Conservation (phyloP, 352 stramenopile species). For the Pythium scleroteichum region DNA sequence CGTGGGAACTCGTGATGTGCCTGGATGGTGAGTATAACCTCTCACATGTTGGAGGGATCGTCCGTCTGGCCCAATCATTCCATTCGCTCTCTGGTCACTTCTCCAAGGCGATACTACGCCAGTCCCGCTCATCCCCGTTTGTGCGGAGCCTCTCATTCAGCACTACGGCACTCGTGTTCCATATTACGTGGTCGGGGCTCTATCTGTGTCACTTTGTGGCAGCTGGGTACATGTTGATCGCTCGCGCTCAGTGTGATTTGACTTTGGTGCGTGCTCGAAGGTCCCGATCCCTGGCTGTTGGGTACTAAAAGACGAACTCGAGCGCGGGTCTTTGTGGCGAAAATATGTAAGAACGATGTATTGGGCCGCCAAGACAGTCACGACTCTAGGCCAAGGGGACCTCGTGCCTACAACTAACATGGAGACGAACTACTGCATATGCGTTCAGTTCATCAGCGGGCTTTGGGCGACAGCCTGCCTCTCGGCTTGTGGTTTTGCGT, state of each 20-base stretch:
- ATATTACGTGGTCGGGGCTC: conserved; percentile 45
- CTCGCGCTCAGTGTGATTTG: conserved; percentile 29
- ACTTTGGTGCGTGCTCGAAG: conserved; percentile 20
- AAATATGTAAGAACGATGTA: conserved; percentile 65
- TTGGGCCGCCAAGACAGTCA: conserved; percentile 70
- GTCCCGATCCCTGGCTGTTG: conserved; percentile 39
- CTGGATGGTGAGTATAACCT: conserved; percentile 32
- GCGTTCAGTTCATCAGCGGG: conserved; percentile 62
- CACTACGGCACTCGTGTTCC: conserved; percentile 33
- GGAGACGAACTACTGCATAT: conserved; percentile 64
- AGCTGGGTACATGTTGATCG: conserved; percentile 63
- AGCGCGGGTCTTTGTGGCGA: conserved; percentile 39
- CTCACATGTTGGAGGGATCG: conserved; percentile 40
- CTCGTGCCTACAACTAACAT: conserved; percentile 50
- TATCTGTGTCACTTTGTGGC: conserved; percentile 64
- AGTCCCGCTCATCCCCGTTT: conserved; percentile 17
- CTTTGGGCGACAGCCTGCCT: conserved; percentile 69
- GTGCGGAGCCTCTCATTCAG: conserved; percentile 43
- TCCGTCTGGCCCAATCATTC: conserved; percentile 24
- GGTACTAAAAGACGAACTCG: conserved; percentile 61
- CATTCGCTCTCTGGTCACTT: conserved; percentile 23
- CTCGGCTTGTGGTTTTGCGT: conserved; percentile 62
- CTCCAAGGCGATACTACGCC: conserved; percentile 19
- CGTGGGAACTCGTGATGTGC: conserved; percentile 11
- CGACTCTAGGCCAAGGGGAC: conserved; percentile 69